Evolutionary conservation across 768 basidiomycete species (phyloP), one percentile per base, ranked within the genome.

Genomic region (Sporobolomyces pararoseus): DNA sequence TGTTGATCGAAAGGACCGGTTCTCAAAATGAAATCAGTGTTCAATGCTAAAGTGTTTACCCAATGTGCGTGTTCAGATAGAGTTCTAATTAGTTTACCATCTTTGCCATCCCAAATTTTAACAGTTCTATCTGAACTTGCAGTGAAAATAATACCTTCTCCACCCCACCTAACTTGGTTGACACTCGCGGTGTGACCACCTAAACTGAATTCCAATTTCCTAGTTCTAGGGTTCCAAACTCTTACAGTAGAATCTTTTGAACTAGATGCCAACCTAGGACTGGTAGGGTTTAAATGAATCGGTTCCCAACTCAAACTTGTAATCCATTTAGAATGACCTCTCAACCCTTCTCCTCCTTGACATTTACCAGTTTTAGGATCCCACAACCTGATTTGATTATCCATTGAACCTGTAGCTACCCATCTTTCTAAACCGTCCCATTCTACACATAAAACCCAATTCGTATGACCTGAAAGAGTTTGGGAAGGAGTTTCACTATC

Each of bases 61-160:
- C 94, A 98, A 77, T 99, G 96, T 0, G 93, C 96, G 76, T 99
- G 95, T 71, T 97, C 93, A 79, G 90, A 92, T 32, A 98, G 81
- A 0, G 88, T 87, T 75, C 94, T 85, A 44, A 97, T 82, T 32
- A 86, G 85, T 79, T 86, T 88, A 1, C 94, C 95, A 67, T 83
- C 83, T 79, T 84, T 87, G 13, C 90, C 89, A 78, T 92, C 91
- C 96, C 96, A 99, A 49, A 97, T 86, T 70, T 91, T 86, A 27
- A 98, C 91, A 3, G 91, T 94, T 21, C 94, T 82, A 81, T 99
- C 96, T 72, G 90, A 93, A 71, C 90, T 90, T 7, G 92, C 96
- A 1, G 96, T 97, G 79, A 97, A 99, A 35, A 98, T 82, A 14
- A 94, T 85, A 0, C 88, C 89, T 16, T 89, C 89, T 9, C 95